Conservation (phyloP, 1,284 basidiomycete species). For the Megacollybia platyphylla region DNA sequence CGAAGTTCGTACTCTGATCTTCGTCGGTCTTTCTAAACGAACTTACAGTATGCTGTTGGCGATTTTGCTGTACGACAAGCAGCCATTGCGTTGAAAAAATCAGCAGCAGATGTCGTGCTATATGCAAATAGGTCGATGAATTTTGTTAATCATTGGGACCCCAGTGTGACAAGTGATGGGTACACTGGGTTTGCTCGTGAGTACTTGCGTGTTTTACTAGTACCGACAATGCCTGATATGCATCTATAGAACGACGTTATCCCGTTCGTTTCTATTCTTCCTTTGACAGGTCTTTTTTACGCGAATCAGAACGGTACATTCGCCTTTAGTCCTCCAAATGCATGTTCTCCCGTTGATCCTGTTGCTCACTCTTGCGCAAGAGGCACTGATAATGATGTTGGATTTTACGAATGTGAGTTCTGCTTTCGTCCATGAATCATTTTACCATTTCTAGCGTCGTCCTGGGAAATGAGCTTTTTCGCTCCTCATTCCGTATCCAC, state of each 20-base stretch:
- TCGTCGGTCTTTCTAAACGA: background rate
- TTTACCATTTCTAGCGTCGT: conserved; percentile 20
- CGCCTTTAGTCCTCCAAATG: conserved; percentile 31
- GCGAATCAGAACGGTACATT: conserved; percentile 30
- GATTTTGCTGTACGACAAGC: conserved; percentile 41
- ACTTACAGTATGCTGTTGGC: conserved; percentile 26
- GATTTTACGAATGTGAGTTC: conserved; percentile 35
- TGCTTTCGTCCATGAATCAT: conserved; percentile 1
- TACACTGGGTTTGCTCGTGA: conserved; percentile 30
- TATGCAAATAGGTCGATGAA: conserved; percentile 39
- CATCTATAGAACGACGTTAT: background rate
- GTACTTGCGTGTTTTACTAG: conserved; percentile 8
- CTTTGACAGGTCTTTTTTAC: background rate
- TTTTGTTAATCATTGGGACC: conserved; percentile 38
- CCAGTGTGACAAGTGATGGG: conserved; percentile 28
- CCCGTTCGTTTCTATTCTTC: background rate
- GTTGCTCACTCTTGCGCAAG: conserved; percentile 31
- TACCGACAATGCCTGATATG: conserved; percentile 13
- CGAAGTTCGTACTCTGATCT: conserved; percentile 18
- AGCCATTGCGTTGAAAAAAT: conserved; percentile 22
- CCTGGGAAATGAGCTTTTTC: conserved; percentile 42
- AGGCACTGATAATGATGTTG: conserved; percentile 33
- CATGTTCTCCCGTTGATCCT: conserved; percentile 34
- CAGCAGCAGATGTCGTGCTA: conserved; percentile 20
- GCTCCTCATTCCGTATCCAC: conserved; percentile 39